Evolutionary conservation across 345 rosid species (phyloP).

Genomic region (Mangifera indica): DNA sequence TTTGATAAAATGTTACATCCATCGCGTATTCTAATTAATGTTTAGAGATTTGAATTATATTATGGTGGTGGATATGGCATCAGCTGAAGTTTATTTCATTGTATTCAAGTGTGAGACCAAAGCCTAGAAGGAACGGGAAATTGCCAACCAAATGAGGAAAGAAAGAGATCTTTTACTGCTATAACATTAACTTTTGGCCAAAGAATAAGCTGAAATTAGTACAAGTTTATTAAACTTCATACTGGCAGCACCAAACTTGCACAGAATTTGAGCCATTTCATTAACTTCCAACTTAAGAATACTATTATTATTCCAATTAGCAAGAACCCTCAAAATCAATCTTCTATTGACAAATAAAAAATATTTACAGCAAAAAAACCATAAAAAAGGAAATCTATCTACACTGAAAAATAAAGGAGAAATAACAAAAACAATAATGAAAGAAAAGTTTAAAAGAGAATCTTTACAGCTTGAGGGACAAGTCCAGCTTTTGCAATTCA

Average conservation of each 20-base stretch:
- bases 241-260: constrained; percentile 7
- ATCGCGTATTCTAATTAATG: neutral
- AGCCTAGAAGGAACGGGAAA: constrained; percentile 13
- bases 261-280: constrained; percentile 10
- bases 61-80: neutral
- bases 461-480: constrained; percentile 84
- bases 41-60: constrained; percentile 1
- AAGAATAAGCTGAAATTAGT: neutral
- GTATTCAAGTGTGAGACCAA: neutral
- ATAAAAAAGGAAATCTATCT: neutral
- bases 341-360: constrained; percentile 20
- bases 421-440: neutral
- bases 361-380: constrained; percentile 30
- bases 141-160: neutral
- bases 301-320: neutral
- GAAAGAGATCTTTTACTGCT: neutral
- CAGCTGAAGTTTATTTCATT: neutral
- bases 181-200: constrained; percentile 8
- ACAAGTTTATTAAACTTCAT: constrained; percentile 5
- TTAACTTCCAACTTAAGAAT: constrained; percentile 13
- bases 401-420: neutral
- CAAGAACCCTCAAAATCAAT: constrained; percentile 14
- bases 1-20: neutral
- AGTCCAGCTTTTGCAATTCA: constrained; percentile 73
- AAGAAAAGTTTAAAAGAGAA: neutral